Evolutionary conservation across 768 basidiomycete species (phyloP).

Genomic region (Suillus luteus): DNA sequence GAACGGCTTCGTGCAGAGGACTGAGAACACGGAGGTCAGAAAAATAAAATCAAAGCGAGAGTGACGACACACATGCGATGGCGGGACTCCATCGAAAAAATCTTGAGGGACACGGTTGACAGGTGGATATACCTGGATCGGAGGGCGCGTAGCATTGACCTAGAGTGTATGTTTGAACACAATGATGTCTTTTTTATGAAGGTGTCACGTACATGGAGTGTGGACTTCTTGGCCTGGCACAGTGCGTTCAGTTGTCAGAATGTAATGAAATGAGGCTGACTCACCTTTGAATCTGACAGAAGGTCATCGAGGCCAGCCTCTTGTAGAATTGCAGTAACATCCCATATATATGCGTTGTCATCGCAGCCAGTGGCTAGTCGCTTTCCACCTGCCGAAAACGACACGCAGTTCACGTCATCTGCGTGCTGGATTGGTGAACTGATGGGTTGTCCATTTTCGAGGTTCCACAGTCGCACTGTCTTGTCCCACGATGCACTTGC

Average conservation of each 20-base stretch:
- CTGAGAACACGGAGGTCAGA: not conserved
- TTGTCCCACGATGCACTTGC: slow-evolving; percentile 12
- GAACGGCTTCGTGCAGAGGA: not conserved
- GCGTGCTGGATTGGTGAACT: not conserved
- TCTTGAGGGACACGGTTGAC: not conserved
- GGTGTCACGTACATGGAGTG: not conserved
- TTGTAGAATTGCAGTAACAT: not conserved
- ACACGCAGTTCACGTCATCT: not conserved
- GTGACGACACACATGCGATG: not conserved
- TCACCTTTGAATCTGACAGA: not conserved
- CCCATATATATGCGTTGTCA: not conserved
- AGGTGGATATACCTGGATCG: not conserved
- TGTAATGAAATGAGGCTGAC: not conserved
- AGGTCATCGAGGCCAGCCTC: not conserved
- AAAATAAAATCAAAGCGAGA: not conserved
- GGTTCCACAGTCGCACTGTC: slow-evolving; percentile 6
- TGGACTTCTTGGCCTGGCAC: not conserved
- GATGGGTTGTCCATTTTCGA: not conserved
- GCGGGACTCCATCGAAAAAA: not conserved
- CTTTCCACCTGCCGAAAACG: not conserved
- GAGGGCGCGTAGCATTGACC: not conserved
- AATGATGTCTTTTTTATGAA: not conserved
- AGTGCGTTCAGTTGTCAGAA: not conserved
- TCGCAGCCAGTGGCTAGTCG: not conserved
- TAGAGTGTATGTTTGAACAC: not conserved